Conservation (phyloP, 345 rosid species). For the Eutrema japonicum region DNA sequence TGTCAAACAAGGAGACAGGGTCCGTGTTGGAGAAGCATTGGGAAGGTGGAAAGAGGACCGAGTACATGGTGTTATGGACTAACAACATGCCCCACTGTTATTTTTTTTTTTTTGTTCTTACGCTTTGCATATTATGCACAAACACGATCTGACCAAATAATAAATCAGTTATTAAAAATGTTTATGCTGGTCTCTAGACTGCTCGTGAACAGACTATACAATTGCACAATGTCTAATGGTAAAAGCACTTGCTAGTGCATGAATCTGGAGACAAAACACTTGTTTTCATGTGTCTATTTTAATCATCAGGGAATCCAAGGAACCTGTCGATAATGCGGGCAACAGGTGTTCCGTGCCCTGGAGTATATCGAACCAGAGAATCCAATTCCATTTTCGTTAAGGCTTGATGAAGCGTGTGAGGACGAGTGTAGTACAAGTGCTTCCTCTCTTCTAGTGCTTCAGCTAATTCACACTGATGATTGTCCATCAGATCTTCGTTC, state of each 20-base stretch:
- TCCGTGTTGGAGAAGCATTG: slow-evolving; percentile 76
- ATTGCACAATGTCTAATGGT: too few species aligned
- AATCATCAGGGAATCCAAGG: slow-evolving; percentile 85
- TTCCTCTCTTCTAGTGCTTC: slow-evolving; percentile 87
- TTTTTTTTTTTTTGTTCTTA: neutral
- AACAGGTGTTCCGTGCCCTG: slow-evolving; percentile 78
- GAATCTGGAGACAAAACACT: neutral
- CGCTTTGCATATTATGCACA: neutral
- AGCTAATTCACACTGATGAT: slow-evolving; percentile 91
- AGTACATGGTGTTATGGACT: slow-evolving; percentile 18
- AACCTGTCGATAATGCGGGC: slow-evolving; percentile 64
- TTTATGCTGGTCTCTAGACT: slow-evolving; percentile 26
- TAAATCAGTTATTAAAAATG: neutral
- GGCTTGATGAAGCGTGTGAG: slow-evolving; percentile 60
- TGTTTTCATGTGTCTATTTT: slow-evolving; percentile 24
- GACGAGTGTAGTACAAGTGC: slow-evolving; percentile 73
- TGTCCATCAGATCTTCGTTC: slow-evolving; percentile 94
- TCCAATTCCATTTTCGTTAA: slow-evolving; percentile 62
- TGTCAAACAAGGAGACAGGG: slow-evolving; percentile 65
- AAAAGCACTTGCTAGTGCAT: neutral
- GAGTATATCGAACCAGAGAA: slow-evolving; percentile 64
- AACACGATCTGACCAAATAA: slow-evolving; percentile 13
- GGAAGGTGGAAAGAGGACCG: slow-evolving; percentile 65
- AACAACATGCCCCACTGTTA: neutral
- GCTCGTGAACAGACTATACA: slow-evolving; percentile 5